Conservation (phyloP, 441 rosid genomes). For the Brassica hybrid region DNA sequence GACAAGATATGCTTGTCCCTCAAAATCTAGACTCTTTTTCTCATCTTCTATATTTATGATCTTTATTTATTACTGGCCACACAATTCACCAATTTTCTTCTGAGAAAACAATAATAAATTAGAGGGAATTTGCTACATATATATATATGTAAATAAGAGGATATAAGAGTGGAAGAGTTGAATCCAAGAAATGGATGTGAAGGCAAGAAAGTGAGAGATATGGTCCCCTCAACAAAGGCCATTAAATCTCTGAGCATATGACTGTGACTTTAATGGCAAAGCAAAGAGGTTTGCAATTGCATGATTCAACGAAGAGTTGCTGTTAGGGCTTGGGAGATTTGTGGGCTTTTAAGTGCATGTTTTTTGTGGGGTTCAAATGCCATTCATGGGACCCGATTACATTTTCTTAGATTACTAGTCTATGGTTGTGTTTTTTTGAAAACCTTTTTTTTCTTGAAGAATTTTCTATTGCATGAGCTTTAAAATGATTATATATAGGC, state of each 20-base stretch:
- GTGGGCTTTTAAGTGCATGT: conserved; percentile 45
- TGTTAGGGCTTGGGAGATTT: conserved; percentile 47
- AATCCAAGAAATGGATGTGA: conserved; percentile 42
- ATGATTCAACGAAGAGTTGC: conserved; percentile 46
- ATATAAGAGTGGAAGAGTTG: conserved; percentile 35
- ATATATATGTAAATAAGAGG: no score
- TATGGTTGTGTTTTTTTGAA: not conserved
- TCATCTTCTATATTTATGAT: conserved; percentile 35
- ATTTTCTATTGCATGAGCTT: not conserved
- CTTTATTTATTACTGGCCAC: conserved; percentile 37
- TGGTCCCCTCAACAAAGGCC: conserved; percentile 47
- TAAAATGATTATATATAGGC: no score
- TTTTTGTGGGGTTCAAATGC: conserved; percentile 39
- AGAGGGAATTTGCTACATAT: not conserved
- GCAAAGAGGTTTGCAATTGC: conserved; percentile 47
- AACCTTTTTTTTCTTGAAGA: not conserved
- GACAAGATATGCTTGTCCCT: conserved; percentile 47
- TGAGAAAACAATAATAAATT: not conserved
- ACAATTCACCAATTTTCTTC: not conserved
- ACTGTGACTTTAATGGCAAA: conserved; percentile 45
- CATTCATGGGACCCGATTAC: conserved; percentile 34
- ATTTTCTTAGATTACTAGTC: conserved; percentile 18
- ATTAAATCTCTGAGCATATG: conserved; percentile 47
- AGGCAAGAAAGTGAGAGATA: conserved; percentile 43
- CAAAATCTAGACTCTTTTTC: conserved; percentile 37